phyloP scores from a whole-genome alignment of 257 asterid genomes.

The Echium plantagineum region DNA sequence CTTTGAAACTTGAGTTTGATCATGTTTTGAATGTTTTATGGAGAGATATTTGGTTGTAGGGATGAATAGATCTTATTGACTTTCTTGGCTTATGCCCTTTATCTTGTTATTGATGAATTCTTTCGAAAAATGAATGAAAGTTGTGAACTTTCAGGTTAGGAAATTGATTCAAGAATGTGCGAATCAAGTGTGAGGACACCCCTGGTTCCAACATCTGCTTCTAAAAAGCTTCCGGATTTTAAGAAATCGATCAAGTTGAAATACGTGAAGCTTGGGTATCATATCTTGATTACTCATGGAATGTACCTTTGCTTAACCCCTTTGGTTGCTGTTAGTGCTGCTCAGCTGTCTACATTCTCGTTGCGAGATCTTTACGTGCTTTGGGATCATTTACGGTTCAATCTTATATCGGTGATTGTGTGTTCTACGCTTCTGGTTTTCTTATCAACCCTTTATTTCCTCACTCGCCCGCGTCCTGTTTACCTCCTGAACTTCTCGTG shows the following conservation, averaged over 20 bases:
- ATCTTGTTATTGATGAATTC: neutral
- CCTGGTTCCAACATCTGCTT: constrained; percentile 32
- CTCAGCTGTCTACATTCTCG: constrained; percentile 61
- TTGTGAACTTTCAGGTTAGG: neutral
- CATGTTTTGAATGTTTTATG: neutral
- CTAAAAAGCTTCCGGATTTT: constrained; percentile 66
- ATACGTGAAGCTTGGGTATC: constrained; percentile 85
- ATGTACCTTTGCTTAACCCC: constrained; percentile 65
- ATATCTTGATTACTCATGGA: constrained; percentile 69
- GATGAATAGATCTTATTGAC: neutral
- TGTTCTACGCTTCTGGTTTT: constrained; percentile 63
- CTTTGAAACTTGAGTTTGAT: neutral
- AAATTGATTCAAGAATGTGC: constrained; percentile 30
- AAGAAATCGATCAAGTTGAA: constrained; percentile 63
- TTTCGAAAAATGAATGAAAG: constrained; percentile 9
- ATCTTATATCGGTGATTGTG: constrained; percentile 46
- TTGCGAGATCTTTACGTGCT: constrained; percentile 41
- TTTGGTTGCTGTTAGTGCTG: constrained; percentile 42
- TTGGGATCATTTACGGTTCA: constrained; percentile 67
- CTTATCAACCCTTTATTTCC: constrained; percentile 51
- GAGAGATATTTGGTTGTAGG: neutral
- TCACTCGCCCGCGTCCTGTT: constrained; percentile 69
- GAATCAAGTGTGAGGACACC: constrained; percentile 31
- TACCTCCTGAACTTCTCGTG: constrained; percentile 69
- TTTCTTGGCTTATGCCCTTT: neutral